Percentiles rank a stretch among this genome's conserved stretches.
Conservation (phyloP, 1,284 basidiomycete genomes). For the Athelia sp. region DNA sequence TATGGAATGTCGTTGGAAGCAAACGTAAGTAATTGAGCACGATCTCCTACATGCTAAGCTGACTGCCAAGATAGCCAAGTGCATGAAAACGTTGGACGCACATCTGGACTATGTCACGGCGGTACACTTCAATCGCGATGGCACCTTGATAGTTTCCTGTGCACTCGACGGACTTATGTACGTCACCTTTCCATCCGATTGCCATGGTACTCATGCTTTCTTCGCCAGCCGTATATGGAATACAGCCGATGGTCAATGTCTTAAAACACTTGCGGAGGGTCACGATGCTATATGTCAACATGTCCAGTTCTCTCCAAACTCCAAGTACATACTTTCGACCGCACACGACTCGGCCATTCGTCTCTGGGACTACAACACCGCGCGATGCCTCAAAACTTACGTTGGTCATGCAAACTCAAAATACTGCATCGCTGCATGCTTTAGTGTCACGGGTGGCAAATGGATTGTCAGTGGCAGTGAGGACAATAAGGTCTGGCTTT, state of each 20-base stretch:
- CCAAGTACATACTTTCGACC: constrained; percentile 87
- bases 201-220: neutral
- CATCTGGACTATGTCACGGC: constrained; percentile 94
- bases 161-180: constrained; percentile 93
- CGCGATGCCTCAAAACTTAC: constrained; percentile 90
- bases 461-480: constrained; percentile 92
- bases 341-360: constrained; percentile 89
- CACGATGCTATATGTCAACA: constrained; percentile 85
- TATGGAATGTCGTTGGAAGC: constrained; percentile 75
- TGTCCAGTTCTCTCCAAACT: constrained; percentile 91
- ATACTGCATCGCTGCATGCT: constrained; percentile 76
- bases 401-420: constrained; percentile 76
- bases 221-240: constrained; percentile 88
- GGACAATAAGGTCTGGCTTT: constrained; percentile 84
- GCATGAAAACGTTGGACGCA: constrained; percentile 80
- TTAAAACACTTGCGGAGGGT: constrained; percentile 93
- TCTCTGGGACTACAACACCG: constrained; percentile 93
- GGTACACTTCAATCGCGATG: constrained; percentile 92
- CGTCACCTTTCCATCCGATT: constrained; percentile 19
- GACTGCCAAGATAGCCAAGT: constrained; percentile 54
- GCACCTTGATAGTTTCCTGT: constrained; percentile 87
- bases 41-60: too few relatives aligned
- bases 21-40: constrained; percentile 68
- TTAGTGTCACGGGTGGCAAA: constrained; percentile 79
- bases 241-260: constrained; percentile 85